Conservation (phyloP, 331 rosid genomes). For the Rosa hybrid region DNA sequence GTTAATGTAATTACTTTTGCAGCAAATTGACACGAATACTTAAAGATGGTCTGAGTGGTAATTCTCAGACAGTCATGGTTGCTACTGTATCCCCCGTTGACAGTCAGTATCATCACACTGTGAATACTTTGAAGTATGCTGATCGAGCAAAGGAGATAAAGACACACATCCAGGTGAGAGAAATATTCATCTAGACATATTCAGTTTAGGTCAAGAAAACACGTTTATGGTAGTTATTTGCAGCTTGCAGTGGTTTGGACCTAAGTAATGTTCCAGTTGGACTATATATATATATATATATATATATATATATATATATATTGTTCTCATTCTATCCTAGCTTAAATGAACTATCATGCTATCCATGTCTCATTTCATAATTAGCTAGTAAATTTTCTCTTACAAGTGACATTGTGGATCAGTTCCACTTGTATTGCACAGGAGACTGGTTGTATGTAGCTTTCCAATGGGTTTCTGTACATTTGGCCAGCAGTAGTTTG, state of each 20-base stretch:
- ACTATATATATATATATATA: not conserved
- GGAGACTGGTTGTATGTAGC: slow-evolving; percentile 13
- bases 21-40: slow-evolving; percentile 70
- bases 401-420: not conserved
- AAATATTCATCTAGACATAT: not conserved
- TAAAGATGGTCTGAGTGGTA: slow-evolving; percentile 68
- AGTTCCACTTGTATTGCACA: not conserved
- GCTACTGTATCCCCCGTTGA: slow-evolving; percentile 57
- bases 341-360: not conserved
- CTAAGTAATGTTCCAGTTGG: not conserved
- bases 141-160: slow-evolving; percentile 72
- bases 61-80: slow-evolving; percentile 69
- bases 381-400: not conserved
- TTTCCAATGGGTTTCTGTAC: slow-evolving; percentile 8
- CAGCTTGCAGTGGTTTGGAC: not conserved
- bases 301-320: no score
- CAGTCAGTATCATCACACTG: slow-evolving; percentile 60
- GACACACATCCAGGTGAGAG: slow-evolving; percentile 62
- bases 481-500: not conserved
- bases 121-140: slow-evolving; percentile 68
- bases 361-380: slow-evolving; percentile 6
- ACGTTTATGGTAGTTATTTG: not conserved
- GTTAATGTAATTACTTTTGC: slow-evolving; percentile 31
- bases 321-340: slow-evolving; percentile 13
- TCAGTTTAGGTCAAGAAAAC: not conserved